Percentiles rank a stretch among this genome's conserved stretches.
These are phyloP conservation scores for Cadophora malorum DNA, from an alignment of 2,329 filamentous ascomycete genomes.

Conservation along the genomic window DNA sequence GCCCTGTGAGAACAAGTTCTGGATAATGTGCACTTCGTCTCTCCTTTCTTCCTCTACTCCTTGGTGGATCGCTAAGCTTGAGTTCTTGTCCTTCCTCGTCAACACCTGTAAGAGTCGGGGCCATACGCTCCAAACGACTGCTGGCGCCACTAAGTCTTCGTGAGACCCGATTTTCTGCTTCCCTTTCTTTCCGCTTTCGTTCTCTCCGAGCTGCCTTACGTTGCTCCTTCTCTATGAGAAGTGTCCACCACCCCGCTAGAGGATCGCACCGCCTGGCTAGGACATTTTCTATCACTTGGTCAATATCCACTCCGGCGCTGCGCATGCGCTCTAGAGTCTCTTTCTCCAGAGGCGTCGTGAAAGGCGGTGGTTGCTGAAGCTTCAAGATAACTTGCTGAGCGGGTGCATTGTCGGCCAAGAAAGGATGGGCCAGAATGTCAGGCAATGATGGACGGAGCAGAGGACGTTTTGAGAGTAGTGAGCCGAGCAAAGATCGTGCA, in stretches of 20 bases:
- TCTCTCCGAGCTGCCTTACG: conserved; percentile 83
- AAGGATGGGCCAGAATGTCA: conserved; percentile 87
- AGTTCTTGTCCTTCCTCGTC: conserved; percentile 71
- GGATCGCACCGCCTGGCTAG: conserved; percentile 87
- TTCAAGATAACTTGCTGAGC: conserved; percentile 90
- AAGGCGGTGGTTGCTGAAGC: conserved; percentile 78
- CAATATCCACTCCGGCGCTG: conserved; percentile 90
- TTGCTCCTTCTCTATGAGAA: conserved; percentile 93
- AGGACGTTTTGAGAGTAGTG: conserved; percentile 88
- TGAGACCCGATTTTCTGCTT: conserved; percentile 79
- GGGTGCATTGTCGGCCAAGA: conserved; percentile 84
- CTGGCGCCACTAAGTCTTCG: conserved; percentile 88
- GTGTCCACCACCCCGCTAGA: conserved; percentile 93
- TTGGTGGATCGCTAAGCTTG: conserved; percentile 59
- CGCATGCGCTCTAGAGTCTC: conserved; percentile 92
- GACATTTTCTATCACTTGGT: conserved; percentile 93
- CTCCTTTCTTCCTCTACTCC: conserved; percentile 77
- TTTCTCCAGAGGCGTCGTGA: conserved; percentile 86
- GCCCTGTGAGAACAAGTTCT: conserved; percentile 72
- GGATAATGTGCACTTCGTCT: conserved; percentile 72
- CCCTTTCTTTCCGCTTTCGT: conserved; percentile 82
- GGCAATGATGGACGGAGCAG: conserved; percentile 80
- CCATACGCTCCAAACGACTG: conserved; percentile 81
- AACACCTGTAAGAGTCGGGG: conserved; percentile 77
- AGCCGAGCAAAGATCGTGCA: conserved; percentile 77